Evolutionary conservation across 345 rosid genomes (phyloP), one percentile per base, ranked within the genome.

Genomic region (Syzygium jambos): DNA sequence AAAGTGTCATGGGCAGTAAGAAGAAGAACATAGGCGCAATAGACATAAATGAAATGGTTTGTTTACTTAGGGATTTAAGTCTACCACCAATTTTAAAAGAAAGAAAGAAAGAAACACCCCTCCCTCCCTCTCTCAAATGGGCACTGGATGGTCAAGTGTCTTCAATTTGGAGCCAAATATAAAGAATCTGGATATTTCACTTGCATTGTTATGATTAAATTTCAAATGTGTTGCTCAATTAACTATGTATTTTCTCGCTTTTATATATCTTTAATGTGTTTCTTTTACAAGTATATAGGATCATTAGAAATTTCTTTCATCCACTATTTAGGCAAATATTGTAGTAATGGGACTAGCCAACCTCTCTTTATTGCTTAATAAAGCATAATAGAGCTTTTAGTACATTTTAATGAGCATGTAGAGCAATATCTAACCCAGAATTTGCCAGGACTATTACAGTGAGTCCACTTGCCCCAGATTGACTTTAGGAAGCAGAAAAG

Each of bases 391-490:
- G 2, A 0, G 49, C 4, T 73, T 73, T 34, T 38, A 73, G 80
- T 53, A 78, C 87, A 88, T 88, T 85, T 65, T 85, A 85, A 88
- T 86, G 85, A 88, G 85, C 85, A 85, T 85, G 85, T 87, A 89
- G 90, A 87, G 89, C 90, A 85, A 87, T 89, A 85, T 87, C 87
- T 85, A 85, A 87, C 87, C 89, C 85, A 59, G 85, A 87, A 89
- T 89, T 87, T 86, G 43, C 51, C 87, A 49, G 78, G 77, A 89
- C 85, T 65, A 89, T 87, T 86, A 84, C 84, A 61, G 25, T 86
- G 84, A 65, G 87, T 29, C 80, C 84, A 1, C 80, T 38, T 73
- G 49, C 22, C n/a, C 43, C 43, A 84, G 80, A 68, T 68, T 6
- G 4, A 34, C 80, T 68, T 68, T 34, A 68, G 80, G 80, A 73